These are phyloP conservation scores for Ceratocystis destructans DNA, from an alignment of 2,329 filamentous ascomycete genomes.

Conservation along the genomic window DNA sequence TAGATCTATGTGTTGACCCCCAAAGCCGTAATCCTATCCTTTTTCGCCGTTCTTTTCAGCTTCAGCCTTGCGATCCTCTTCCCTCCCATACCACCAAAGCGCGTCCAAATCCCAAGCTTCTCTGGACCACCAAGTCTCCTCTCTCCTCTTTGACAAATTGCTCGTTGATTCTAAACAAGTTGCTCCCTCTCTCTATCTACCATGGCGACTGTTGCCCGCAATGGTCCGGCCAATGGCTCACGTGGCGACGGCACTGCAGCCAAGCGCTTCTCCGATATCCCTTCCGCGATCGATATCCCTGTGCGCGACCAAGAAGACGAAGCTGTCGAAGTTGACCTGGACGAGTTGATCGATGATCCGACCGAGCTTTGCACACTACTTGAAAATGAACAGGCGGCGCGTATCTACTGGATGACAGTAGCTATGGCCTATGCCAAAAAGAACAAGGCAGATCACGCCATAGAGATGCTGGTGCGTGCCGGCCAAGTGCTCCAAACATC, in stretches of 20 bases:
- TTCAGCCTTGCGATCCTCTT: slow-evolving; percentile 7
- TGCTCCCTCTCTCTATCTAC: not conserved
- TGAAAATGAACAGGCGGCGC: slow-evolving; percentile 83
- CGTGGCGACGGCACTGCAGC: slow-evolving; percentile 30
- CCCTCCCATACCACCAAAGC: not conserved
- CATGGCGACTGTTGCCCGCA: slow-evolving; percentile 24
- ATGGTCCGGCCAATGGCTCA: slow-evolving; percentile 32
- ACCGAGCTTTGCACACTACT: slow-evolving; percentile 90
- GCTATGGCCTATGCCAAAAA: slow-evolving; percentile 94
- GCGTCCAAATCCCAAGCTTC: not conserved
- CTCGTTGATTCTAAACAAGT: not conserved
- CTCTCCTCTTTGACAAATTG: not conserved
- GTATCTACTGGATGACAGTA: slow-evolving; percentile 96
- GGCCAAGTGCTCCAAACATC: slow-evolving; percentile 55
- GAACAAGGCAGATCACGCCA: slow-evolving; percentile 74
- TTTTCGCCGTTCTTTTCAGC: slow-evolving; percentile 2
- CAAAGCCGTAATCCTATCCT: not conserved
- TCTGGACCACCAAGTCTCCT: not conserved
- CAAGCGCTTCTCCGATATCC: slow-evolving; percentile 51
- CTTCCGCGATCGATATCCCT: slow-evolving; percentile 51
- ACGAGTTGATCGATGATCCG: slow-evolving; percentile 81
- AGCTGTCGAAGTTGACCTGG: slow-evolving; percentile 82
- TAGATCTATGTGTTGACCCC: not conserved
- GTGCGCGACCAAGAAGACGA: slow-evolving; percentile 54
- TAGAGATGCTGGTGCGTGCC: slow-evolving; percentile 60